Evolutionary conservation across 306 rosid genomes (phyloP).

Genomic region (Vigna reflexopilosa): DNA sequence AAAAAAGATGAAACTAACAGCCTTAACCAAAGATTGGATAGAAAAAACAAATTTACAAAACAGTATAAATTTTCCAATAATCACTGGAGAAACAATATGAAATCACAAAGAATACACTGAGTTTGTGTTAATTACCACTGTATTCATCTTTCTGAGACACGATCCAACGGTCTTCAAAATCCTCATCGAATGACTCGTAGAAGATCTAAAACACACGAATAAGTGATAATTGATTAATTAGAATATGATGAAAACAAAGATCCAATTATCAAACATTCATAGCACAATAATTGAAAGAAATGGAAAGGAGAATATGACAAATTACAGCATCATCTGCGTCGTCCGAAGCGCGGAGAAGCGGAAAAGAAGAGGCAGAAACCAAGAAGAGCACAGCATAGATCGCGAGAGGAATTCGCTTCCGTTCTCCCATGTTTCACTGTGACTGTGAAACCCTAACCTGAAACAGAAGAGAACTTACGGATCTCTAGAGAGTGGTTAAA

Average conservation of each 20-base stretch:
- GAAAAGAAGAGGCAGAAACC: constrained; percentile 53
- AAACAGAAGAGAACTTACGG: not conserved
- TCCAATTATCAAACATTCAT: not conserved
- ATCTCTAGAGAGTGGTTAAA: not conserved
- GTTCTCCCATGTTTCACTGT: constrained; percentile 44
- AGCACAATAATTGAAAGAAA: not conserved
- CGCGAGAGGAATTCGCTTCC: constrained; percentile 44
- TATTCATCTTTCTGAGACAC: constrained; percentile 76
- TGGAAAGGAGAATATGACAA: not conserved
- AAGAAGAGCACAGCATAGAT: constrained; percentile 42
- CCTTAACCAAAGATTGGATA: not conserved
- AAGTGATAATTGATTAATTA: not conserved
- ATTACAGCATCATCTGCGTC: constrained; percentile 49
- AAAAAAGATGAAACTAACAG: not conserved
- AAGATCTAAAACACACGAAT: constrained; percentile 56
- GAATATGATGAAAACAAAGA: constrained; percentile 12
- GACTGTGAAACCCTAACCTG: constrained; percentile 37
- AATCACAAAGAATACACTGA: not conserved
- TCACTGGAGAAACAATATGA: not conserved
- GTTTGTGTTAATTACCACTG: constrained; percentile 50
- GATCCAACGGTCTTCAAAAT: constrained; percentile 83
- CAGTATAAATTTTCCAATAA: constrained; percentile 34
- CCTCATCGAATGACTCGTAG: constrained; percentile 84
- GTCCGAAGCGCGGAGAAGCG: constrained; percentile 68
- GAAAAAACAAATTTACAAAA: not conserved